Evolutionary conservation across 2,329 filamentous ascomycete species (phyloP).

Genomic region (Verticillium isaacii): DNA sequence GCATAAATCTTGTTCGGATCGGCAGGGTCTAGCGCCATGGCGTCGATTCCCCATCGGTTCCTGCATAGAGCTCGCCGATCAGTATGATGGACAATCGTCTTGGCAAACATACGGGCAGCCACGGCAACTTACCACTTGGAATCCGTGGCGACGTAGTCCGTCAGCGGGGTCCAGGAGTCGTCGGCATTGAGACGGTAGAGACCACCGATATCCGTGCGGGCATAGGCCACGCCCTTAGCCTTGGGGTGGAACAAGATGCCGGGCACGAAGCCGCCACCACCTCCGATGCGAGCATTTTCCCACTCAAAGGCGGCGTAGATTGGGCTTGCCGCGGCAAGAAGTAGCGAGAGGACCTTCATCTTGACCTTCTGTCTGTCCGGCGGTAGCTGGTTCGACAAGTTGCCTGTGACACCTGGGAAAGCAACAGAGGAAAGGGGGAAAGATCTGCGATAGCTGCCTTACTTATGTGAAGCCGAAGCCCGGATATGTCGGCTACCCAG

Average conservation of each 20-base stretch:
- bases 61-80: constrained; percentile 19
- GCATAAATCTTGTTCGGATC: constrained; percentile 47
- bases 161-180: constrained; percentile 51
- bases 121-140: constrained; percentile 33
- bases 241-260: constrained; percentile 54
- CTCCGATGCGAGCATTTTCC: constrained; percentile 48
- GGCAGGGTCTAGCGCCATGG: constrained; percentile 49
- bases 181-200: constrained; percentile 50
- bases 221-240: constrained; percentile 46
- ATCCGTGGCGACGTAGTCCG: constrained; percentile 38
- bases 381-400: background rate
- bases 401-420: background rate
- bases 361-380: background rate
- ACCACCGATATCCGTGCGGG: constrained; percentile 53
- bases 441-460: background rate
- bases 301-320: constrained; percentile 32
- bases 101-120: background rate
- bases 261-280: constrained; percentile 52
- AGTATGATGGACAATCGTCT: background rate
- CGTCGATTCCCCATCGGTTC: constrained; percentile 54
- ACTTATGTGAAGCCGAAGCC: background rate
- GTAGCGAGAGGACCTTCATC: constrained; percentile 9
- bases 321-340: constrained; percentile 15
- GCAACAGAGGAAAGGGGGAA: background rate
- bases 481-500: background rate